These are phyloP conservation scores for Allium sativum DNA, from an alignment of 106 monocot genomes.

Conservation along the genomic window DNA sequence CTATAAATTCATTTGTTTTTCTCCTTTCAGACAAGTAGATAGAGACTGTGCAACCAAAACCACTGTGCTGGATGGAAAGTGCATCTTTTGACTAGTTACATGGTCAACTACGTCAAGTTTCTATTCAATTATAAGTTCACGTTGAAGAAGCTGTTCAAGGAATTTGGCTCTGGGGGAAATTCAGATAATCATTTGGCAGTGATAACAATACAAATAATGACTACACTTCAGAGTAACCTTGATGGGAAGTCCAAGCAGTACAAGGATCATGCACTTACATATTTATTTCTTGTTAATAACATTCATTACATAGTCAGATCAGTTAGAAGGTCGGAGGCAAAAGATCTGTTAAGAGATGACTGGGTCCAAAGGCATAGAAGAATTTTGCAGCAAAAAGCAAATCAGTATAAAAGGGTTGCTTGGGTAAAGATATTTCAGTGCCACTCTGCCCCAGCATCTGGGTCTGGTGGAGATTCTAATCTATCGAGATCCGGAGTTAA, in stretches of 20 bases:
- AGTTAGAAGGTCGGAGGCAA: constrained; percentile 42
- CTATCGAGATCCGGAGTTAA: constrained; percentile 36
- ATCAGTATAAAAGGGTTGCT: constrained; percentile 43
- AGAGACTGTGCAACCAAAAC: constrained; percentile 1
- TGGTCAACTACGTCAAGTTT: no score
- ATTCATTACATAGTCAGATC: constrained; percentile 72
- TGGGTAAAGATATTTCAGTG: constrained; percentile 47
- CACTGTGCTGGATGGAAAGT: no score
- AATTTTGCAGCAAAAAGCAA: constrained; percentile 46
- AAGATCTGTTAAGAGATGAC: constrained; percentile 48
- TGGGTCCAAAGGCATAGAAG: constrained; percentile 50
- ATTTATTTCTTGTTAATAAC: constrained; percentile 67
- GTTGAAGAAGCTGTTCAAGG: constrained; percentile 70
- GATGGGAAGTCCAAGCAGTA: constrained; percentile 74
- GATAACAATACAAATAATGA: constrained; percentile 73
- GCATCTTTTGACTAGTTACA: no score
- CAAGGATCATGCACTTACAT: constrained; percentile 52
- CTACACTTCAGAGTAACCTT: constrained; percentile 59
- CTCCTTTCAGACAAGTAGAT: background rate
- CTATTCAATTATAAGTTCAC: constrained; percentile 90
- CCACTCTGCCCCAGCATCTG: constrained; percentile 20
- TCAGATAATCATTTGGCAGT: constrained; percentile 51
- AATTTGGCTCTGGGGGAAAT: constrained; percentile 56
- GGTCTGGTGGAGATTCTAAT: constrained; percentile 17
- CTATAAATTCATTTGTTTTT: background rate